Conservation (phyloP, 331 rosid species). For the Phaseolus coccineus region DNA sequence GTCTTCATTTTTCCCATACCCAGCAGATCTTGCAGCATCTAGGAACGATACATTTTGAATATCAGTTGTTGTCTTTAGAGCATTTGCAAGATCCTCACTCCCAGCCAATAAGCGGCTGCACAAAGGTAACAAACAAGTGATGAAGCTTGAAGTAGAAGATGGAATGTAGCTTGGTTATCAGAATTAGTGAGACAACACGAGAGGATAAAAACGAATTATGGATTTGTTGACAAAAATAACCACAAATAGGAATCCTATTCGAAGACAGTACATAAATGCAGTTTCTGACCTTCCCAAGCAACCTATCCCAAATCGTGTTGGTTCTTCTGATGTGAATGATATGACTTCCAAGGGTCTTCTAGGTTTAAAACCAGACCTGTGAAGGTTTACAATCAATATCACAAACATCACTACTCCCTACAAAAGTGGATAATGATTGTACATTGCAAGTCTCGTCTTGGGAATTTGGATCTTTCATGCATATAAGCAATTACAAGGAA, state of each 20-base stretch:
- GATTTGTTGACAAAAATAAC: constrained; percentile 13
- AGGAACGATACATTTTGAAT: constrained; percentile 80
- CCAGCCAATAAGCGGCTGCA: constrained; percentile 92
- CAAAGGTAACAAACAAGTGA: constrained; percentile 38
- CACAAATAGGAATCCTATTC: constrained; percentile 25
- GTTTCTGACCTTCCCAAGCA: constrained; percentile 90
- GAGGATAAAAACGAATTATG: constrained; percentile 24
- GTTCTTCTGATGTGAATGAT: constrained; percentile 95
- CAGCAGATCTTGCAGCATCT: constrained; percentile 84
- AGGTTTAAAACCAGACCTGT: constrained; percentile 92
- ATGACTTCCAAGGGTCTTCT: constrained; percentile 82
- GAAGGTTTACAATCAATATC: constrained; percentile 44
- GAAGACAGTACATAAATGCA: constrained; percentile 16
- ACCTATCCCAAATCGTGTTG: constrained; percentile 92
- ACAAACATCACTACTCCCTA: constrained; percentile 11
- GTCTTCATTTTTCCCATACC: constrained; percentile 66
- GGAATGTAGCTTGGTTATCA: constrained; percentile 1
- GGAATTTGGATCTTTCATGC: constrained; percentile 13
- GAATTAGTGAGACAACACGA: background rate
- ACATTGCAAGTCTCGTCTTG: constrained; percentile 9
- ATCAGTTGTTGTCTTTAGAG: constrained; percentile 74
- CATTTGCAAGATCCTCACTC: constrained; percentile 66
- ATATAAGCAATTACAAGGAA: constrained; percentile 20
- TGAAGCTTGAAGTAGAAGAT: constrained; percentile 35
- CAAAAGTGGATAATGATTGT: constrained; percentile 23